Base-by-base conservation (phyloP, 2,329 filamentous ascomycete genomes). In the Penicillium hordei region DNA sequence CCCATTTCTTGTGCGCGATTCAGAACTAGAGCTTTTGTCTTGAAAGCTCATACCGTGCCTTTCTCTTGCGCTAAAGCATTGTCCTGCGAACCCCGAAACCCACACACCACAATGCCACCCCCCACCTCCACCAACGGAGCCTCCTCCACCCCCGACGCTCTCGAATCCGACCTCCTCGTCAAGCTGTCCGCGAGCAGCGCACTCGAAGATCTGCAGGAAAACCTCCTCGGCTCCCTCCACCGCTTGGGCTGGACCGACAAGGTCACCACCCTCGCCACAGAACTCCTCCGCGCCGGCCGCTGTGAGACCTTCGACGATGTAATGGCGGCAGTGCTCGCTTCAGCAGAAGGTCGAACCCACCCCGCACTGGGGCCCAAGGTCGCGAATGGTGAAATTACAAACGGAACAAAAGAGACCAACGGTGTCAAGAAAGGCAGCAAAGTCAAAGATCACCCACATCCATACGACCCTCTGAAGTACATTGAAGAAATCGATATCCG, bases 211-310 rank as follows among this genome's bases (percentile, higher is more conserved):
- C 82, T 88, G 43, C 83, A 86, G 66, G 65, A 74, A 38, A 77
- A 79, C 1, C 77, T 87, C 27, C 76, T 81, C 58, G 78, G 83
- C 65, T 79, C 80, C 23, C 78, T 87, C 12, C 80, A 84, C 65
- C 78, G 82, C 52, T 73, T 76, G n/a, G 84, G 84, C 64, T 88
- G 84, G 84, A 81, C 82, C 42, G 79, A 83, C 64, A 77, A 77
- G 29, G 76, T 88, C 59, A 80, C 80, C 57, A 75, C 74, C 46
- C 80, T 86, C 59, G 78, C 84, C 19, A 79, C 80, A 46, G 76
- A 82, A 55, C 77, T 87, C 40, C 80, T 87, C 54, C 81, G 84
- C 63, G 81, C 79, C 27, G 83, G 83, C 46, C 80, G 83, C 54
- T 83, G 81, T 67, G 79, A 79, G 55, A 83, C 79, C 33, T 84